Percentiles rank a stretch among this genome's conserved stretches.
phyloP scores from a whole-genome alignment of 768 basidiomycete species.

The Leccinellum albellum region DNA sequence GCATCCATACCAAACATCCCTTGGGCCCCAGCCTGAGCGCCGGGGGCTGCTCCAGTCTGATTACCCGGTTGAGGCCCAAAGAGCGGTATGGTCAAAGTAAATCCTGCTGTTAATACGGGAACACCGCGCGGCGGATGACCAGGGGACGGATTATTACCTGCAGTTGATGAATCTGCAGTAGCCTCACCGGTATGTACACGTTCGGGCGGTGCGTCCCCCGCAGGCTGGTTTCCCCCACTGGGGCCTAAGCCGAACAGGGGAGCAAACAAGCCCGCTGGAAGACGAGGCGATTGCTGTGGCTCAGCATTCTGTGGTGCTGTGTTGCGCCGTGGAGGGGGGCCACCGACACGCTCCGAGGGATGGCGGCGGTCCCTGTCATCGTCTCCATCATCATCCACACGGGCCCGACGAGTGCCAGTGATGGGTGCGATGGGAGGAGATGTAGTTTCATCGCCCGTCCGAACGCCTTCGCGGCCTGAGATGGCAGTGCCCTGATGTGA shows the following conservation, averaged over 20 bases:
- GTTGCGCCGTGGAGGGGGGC: slow-evolving; percentile 19
- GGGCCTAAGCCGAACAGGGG: slow-evolving; percentile 24
- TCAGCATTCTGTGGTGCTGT: slow-evolving; percentile 23
- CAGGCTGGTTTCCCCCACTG: slow-evolving; percentile 9
- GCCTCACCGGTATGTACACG: slow-evolving; percentile 29
- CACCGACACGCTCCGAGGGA: slow-evolving; percentile 54
- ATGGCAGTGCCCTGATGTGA: slow-evolving; percentile 15
- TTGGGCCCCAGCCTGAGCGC: neutral
- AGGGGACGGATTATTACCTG: slow-evolving; percentile 21
- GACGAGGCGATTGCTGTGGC: slow-evolving; percentile 17
- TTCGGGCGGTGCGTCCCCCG: slow-evolving; percentile 18
- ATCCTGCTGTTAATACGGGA: slow-evolving; percentile 28
- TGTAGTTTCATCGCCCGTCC: slow-evolving; percentile 30
- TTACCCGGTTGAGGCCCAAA: slow-evolving; percentile 20
- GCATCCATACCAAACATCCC: slow-evolving; percentile 18
- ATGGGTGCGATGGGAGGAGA: slow-evolving; percentile 33
- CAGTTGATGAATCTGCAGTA: slow-evolving; percentile 12
- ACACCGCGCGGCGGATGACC: slow-evolving; percentile 20
- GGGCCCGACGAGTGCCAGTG: slow-evolving; percentile 42
- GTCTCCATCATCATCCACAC: slow-evolving; percentile 62
- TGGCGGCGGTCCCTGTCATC: slow-evolving; percentile 60
- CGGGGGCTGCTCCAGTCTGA: slow-evolving; percentile 1
- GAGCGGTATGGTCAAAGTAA: slow-evolving; percentile 36
- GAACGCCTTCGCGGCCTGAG: slow-evolving; percentile 26
- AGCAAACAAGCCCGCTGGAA: slow-evolving; percentile 22